Evolutionary conservation across 2,329 filamentous ascomycete genomes (phyloP).

Genomic region (Penicillium italicum): DNA sequence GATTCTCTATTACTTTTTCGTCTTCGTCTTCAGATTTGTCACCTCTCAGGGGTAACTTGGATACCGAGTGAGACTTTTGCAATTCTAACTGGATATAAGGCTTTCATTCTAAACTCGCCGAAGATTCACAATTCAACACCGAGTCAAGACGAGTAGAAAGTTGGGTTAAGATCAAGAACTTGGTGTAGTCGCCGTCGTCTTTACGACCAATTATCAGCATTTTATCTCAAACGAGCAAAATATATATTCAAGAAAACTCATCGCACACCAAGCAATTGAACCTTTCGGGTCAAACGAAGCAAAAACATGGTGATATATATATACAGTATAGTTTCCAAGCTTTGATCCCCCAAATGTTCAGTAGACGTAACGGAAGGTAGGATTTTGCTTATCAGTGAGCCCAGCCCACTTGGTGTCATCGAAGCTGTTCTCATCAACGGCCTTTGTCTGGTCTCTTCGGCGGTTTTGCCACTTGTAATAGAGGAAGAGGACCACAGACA

Average conservation of each 20-base stretch:
- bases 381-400: slow-evolving; percentile 35
- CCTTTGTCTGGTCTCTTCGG: slow-evolving; percentile 19
- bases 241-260: background rate
- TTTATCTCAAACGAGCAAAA: background rate
- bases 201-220: background rate
- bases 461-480: slow-evolving; percentile 35
- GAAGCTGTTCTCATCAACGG: slow-evolving; percentile 14
- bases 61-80: background rate
- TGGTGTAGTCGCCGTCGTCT: background rate
- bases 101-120: no score
- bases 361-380: slow-evolving; percentile 36
- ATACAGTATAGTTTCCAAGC: background rate
- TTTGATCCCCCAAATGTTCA: slow-evolving; percentile 7
- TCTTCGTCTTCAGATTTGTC: background rate
- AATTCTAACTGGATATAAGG: background rate
- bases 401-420: slow-evolving; percentile 32
- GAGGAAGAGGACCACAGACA: slow-evolving; percentile 28
- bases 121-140: background rate
- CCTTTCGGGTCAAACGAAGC: background rate
- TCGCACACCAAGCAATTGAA: background rate
- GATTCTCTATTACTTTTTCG: background rate
- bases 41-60: background rate
- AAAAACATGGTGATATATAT: background rate
- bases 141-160: background rate
- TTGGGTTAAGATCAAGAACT: background rate